phyloP scores from a whole-genome alignment of 1,284 basidiomycete species.

The Neonothopanus nambi region DNA sequence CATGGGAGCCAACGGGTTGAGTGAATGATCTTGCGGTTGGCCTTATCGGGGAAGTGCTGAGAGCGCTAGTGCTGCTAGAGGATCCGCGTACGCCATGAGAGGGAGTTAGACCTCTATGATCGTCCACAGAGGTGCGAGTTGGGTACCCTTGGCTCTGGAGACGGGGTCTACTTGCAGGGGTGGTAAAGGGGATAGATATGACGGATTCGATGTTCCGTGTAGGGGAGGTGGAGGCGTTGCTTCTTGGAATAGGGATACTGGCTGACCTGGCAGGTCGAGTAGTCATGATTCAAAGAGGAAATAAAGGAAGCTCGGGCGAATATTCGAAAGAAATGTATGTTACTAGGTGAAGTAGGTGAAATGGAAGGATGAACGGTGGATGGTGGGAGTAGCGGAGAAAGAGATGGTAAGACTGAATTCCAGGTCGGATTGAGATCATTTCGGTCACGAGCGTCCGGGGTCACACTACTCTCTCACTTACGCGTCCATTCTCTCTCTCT shows the following conservation, averaged over 20 bases:
- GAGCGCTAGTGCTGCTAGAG: slow-evolving; percentile 20
- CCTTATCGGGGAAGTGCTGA: slow-evolving; percentile 40
- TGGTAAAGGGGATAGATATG: slow-evolving; percentile 55
- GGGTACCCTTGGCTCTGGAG: slow-evolving; percentile 30
- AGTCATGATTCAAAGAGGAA: slow-evolving; percentile 38
- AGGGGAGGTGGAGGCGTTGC: slow-evolving; percentile 42
- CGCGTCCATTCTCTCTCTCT: slow-evolving; percentile 6
- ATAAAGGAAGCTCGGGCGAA: background rate
- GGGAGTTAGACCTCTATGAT: slow-evolving; percentile 32
- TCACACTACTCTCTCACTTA: background rate
- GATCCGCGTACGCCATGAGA: slow-evolving; percentile 35
- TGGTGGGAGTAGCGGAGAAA: slow-evolving; percentile 3
- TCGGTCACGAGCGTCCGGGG: background rate
- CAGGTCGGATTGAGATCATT: background rate
- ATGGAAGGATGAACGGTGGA: background rate
- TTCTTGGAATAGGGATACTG: slow-evolving; percentile 62
- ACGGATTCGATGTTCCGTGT: slow-evolving; percentile 61
- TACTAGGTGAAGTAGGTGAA: background rate
- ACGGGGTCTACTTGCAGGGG: slow-evolving; percentile 41
- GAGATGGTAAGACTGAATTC: background rate
- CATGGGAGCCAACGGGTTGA: slow-evolving; percentile 22
- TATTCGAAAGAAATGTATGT: too few relatives aligned
- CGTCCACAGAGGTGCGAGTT: slow-evolving; percentile 25
- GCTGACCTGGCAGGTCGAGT: slow-evolving; percentile 56
- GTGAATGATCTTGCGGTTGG: slow-evolving; percentile 38